Percentiles rank a stretch among this genome's conserved stretches.
phyloP scores from a whole-genome alignment of 768 basidiomycete genomes.

The Bullera alba region DNA sequence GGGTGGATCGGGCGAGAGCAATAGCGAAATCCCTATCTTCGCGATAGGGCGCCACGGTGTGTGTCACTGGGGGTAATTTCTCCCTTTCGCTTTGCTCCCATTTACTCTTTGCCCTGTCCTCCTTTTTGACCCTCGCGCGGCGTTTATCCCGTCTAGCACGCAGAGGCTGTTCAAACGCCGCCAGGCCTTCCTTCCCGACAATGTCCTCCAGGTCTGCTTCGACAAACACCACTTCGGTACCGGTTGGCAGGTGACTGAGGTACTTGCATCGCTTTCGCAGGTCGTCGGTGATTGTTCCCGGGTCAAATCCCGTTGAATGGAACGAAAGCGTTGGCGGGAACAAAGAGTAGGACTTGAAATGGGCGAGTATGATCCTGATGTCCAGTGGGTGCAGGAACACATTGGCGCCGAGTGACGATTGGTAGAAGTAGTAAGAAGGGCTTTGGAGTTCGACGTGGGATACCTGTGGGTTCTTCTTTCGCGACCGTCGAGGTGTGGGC shows the following conservation, averaged over 20 bases:
- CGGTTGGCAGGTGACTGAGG: slow-evolving; percentile 81
- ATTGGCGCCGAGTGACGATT: slow-evolving; percentile 81
- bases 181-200: slow-evolving; percentile 67
- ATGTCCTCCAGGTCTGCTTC: slow-evolving; percentile 76
- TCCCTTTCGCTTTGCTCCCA: slow-evolving; percentile 72
- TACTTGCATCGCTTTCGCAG: slow-evolving; percentile 93
- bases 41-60: neutral
- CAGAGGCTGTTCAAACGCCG: slow-evolving; percentile 75
- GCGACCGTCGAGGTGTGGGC: slow-evolving; percentile 14
- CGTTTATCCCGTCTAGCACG: slow-evolving; percentile 65
- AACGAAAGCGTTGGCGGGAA: slow-evolving; percentile 74
- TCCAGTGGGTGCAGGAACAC: slow-evolving; percentile 93
- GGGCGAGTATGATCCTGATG: slow-evolving; percentile 80
- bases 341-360: slow-evolving; percentile 62
- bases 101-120: slow-evolving; percentile 70
- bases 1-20: slow-evolving; percentile 35
- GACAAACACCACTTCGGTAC: slow-evolving; percentile 87
- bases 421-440: slow-evolving; percentile 76
- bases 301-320: slow-evolving; percentile 62
- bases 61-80: slow-evolving; percentile 44
- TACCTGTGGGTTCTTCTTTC: slow-evolving; percentile 9
- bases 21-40: slow-evolving; percentile 38
- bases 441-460: slow-evolving; percentile 64
- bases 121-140: slow-evolving; percentile 74
- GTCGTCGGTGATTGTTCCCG: slow-evolving; percentile 67